A percentile compares a stretch with the other conserved stretches of the same genome.
These are phyloP conservation scores for Perilla frutescens DNA, from an alignment of 257 asterid genomes.

Conservation along the genomic window DNA sequence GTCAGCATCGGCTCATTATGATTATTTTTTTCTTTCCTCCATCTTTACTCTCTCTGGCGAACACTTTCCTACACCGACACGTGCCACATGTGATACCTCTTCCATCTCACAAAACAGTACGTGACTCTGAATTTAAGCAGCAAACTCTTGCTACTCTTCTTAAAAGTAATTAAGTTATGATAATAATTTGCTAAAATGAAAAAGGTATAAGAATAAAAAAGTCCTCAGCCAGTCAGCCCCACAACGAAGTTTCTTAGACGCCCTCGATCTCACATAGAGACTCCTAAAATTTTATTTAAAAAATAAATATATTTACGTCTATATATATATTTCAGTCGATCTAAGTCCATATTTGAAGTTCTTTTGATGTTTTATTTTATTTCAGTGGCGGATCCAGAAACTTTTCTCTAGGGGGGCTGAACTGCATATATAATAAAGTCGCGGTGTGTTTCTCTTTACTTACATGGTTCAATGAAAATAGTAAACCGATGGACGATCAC, in stretches of 20 bases:
- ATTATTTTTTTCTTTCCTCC: constrained; percentile 28
- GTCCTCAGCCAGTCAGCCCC: background rate
- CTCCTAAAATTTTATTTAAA: no score
- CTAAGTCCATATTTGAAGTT: no score
- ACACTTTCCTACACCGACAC: constrained; percentile 39
- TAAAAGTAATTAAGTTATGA: background rate
- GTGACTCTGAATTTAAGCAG: constrained; percentile 18
- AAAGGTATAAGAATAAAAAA: background rate
- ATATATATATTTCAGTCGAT: no score
- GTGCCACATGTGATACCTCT: constrained; percentile 31
- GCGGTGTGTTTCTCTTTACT: no score
- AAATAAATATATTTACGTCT: no score
- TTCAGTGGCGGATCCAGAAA: no score
- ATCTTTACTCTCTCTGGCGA: constrained; percentile 24
- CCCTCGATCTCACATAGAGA: no score
- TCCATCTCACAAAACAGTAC: constrained; percentile 30
- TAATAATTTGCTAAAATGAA: background rate
- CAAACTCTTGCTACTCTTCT: background rate
- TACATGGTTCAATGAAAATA: no score
- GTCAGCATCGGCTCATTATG: constrained; percentile 39
- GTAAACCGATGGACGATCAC: no score
- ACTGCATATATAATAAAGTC: no score
- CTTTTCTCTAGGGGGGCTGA: no score
- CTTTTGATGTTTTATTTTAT: no score
- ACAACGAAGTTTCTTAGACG: constrained; percentile 19